A percentile compares a stretch with the other conserved stretches of the same genome.
phyloP scores from a whole-genome alignment of 306 rosid species.

The Rosa rugosa region DNA sequence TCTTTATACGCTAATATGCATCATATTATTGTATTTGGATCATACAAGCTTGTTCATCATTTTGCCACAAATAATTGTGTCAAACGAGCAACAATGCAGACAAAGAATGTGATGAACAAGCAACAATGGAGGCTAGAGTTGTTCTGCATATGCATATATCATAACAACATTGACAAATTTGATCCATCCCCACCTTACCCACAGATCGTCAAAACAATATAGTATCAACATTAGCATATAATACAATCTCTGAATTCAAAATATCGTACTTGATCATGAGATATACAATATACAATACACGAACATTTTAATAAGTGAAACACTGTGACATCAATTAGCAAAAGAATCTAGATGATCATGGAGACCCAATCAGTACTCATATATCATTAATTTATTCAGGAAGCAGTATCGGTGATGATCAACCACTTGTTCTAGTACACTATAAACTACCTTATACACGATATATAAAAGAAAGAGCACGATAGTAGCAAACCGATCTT shows the following conservation, averaged over 20 bases:
- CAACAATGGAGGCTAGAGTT: background rate
- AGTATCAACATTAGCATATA: background rate
- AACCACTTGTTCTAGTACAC: too few species aligned
- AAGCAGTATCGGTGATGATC: background rate
- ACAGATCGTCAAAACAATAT: too few species aligned
- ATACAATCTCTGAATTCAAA: background rate
- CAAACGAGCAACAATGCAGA: background rate
- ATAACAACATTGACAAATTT: background rate
- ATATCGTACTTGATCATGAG: too few species aligned
- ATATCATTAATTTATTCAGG: background rate
- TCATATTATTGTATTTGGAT: background rate
- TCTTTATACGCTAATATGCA: background rate
- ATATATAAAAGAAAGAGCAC: background rate
- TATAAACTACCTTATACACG: too few species aligned
- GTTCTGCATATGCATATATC: background rate
- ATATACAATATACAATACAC: background rate
- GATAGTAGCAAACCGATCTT: background rate
- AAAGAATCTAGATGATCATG: background rate
- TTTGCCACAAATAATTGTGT: background rate
- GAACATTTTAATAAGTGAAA: background rate
- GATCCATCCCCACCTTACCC: background rate
- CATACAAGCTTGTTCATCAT: background rate
- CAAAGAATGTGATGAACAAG: background rate
- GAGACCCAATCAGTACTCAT: background rate
- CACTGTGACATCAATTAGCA: background rate